These are phyloP conservation scores for Pleurotus tuber-regium DNA, from an alignment of 768 basidiomycete genomes.

Conservation along the genomic window DNA sequence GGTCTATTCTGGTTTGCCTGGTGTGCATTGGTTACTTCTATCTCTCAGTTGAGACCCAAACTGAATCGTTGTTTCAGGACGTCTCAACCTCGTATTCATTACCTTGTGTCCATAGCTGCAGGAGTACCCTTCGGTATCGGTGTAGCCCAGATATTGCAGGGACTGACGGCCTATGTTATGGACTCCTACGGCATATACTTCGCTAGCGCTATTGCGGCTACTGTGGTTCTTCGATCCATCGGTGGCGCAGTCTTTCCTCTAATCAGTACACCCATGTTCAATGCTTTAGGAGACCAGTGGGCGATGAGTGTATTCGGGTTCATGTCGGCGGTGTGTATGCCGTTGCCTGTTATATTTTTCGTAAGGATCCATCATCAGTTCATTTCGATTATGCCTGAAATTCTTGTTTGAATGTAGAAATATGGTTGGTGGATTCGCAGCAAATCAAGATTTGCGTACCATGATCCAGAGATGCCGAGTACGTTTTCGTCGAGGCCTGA, in stretches of 20 bases:
- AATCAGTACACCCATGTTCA: conserved; percentile 52
- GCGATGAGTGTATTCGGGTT: conserved; percentile 55
- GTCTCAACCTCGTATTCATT: conserved; percentile 48
- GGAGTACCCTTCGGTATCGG: conserved; percentile 67
- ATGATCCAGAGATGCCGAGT: conserved; percentile 24
- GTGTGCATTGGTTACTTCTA: conserved; percentile 26
- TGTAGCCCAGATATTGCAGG: conserved; percentile 62
- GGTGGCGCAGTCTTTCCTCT: conserved; percentile 65
- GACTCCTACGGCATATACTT: conserved; percentile 66
- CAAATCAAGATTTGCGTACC: conserved; percentile 43
- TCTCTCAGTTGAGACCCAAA: not conserved
- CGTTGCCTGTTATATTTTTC: conserved; percentile 55
- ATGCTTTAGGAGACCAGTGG: conserved; percentile 50
- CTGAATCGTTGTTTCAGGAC: conserved; percentile 36
- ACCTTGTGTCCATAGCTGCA: conserved; percentile 66
- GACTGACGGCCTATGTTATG: conserved; percentile 69
- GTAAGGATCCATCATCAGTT: conserved; percentile 29
- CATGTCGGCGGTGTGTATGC: conserved; percentile 47
- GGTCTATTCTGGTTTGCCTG: conserved; percentile 71
- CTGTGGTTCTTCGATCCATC: conserved; percentile 61
- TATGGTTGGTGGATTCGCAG: conserved; percentile 48
- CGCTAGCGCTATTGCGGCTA: conserved; percentile 67
- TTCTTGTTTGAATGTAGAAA: conserved; percentile 31
- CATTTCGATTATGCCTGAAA: conserved; percentile 1
- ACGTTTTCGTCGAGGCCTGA: conserved; percentile 2